Base-by-base conservation (phyloP, 176 grass and related monocot species). In the Cocos nucifera region DNA sequence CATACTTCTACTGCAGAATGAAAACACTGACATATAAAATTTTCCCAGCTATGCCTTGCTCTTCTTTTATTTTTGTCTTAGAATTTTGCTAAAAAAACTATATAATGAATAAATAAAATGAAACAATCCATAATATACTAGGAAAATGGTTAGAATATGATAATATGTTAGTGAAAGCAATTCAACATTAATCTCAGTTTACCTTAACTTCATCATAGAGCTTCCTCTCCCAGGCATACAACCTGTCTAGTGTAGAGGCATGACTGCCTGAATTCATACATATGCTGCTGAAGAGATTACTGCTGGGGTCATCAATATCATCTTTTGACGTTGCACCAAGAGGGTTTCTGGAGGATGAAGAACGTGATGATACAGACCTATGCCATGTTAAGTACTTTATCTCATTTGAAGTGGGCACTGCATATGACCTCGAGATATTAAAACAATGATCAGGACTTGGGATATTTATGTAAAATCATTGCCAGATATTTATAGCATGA, bases 131-230 rank as follows among this genome's bases (percentile, higher is more conserved):
- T 10, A 44, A 44, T 12, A 44, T 5, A 44, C 35, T 44, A 44
- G 10, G 35, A 12, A 44, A 12, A 44, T 1, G 0, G 8, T 44
- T 1, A 44, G 35, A 44, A 44, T 2, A 44, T 44, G 8, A 44
- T 44, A 44, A 44, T 44, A 2, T 44, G 35, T 12, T 44, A 44
- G 8, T 44, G 9, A 44, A 44, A 44, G 35, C 35, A 12, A 44
- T 12, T 44, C 8, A 44, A 8, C 9, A 12, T 44, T 44, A 44
- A 44, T 44, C 8, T 10, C 35, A 12, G 35, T 44, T 50, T 88
- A 97, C 93, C 93, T 98, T 98, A 54, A 98, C 93, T 85, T 98
- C 93, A 65, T 98, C 93, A 78, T 79, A 98, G 62, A 98, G 88
- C 70, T 92, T 92, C 64, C 87, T 88, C 70, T 98, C 93, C 93